Conservation (phyloP, 805 yeast genomes). For the Candida glaebosa region DNA sequence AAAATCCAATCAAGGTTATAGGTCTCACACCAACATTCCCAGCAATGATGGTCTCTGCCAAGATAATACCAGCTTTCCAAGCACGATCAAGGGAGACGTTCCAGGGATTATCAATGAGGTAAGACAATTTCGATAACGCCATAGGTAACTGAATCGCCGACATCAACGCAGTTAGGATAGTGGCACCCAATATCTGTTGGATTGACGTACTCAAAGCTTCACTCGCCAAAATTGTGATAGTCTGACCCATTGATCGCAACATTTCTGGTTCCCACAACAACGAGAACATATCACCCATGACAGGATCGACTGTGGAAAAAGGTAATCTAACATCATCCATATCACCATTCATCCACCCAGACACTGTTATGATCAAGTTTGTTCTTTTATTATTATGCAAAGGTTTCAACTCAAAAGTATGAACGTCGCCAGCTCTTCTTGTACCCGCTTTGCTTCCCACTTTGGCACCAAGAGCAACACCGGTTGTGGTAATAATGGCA, state of each 20-base stretch:
- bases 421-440: slow-evolving; percentile 83
- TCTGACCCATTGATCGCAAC: slow-evolving; percentile 94
- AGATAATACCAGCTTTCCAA: slow-evolving; percentile 88
- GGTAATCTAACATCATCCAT: slow-evolving; percentile 96
- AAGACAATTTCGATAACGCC: slow-evolving; percentile 84
- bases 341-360: slow-evolving; percentile 97
- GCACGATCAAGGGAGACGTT: slow-evolving; percentile 95
- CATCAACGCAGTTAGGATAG: slow-evolving; percentile 85
- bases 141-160: slow-evolving; percentile 90
- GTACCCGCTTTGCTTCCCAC: slow-evolving; percentile 86
- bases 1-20: slow-evolving; percentile 86
- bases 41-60: slow-evolving; percentile 86
- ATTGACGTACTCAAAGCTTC: slow-evolving; percentile 91
- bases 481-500: slow-evolving; percentile 86
- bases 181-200: slow-evolving; percentile 92
- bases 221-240: slow-evolving; percentile 87
- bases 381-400: slow-evolving; percentile 87
- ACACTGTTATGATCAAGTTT: slow-evolving; percentile 80
- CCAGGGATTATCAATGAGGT: slow-evolving; percentile 95
- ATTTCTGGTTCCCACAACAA: slow-evolving; percentile 97
- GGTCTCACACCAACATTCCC: slow-evolving; percentile 92
- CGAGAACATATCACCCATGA: slow-evolving; percentile 94
- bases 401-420: slow-evolving; percentile 92
- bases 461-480: slow-evolving; percentile 85
- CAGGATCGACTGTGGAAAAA: slow-evolving; percentile 94